These are phyloP conservation scores for Stagonosporopsis tanaceti DNA, from an alignment of 2,329 filamentous ascomycete genomes.

Conservation along the genomic window DNA sequence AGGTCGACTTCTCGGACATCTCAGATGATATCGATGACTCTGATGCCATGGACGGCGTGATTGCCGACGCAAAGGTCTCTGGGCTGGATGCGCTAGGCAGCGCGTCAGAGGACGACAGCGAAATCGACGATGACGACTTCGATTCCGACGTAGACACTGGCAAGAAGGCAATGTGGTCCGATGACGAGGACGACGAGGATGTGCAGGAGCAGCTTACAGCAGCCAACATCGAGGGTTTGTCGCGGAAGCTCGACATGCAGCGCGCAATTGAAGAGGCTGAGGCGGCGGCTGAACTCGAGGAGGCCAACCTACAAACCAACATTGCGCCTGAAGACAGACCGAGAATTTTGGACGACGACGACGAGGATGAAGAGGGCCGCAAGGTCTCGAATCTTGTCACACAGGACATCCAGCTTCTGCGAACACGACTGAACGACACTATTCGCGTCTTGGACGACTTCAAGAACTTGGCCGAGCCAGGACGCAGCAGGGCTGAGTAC, in stretches of 20 bases:
- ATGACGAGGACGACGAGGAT: constrained; percentile 93
- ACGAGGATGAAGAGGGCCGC: constrained; percentile 67
- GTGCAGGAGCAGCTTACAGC: constrained; percentile 90
- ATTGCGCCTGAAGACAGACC: constrained; percentile 77
- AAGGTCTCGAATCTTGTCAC: constrained; percentile 68
- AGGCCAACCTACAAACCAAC: constrained; percentile 90
- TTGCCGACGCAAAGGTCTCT: constrained; percentile 45
- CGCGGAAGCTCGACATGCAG: constrained; percentile 81
- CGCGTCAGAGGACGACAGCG: constrained; percentile 44
- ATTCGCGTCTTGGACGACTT: constrained; percentile 92
- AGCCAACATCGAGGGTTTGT: constrained; percentile 93
- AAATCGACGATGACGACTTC: constrained; percentile 52
- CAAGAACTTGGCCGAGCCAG: constrained; percentile 78
- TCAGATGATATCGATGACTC: constrained; percentile 26
- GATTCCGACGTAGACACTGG: constrained; percentile 64
- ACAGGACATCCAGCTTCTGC: constrained; percentile 87
- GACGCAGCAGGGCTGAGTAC: constrained; percentile 86
- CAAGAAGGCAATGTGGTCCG: constrained; percentile 81
- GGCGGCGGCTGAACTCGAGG: constrained; percentile 84
- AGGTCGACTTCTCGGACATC: constrained; percentile 44
- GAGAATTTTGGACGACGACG: constrained; percentile 68
- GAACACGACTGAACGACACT: constrained; percentile 89
- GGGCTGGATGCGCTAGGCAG: constrained; percentile 52
- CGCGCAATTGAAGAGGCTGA: constrained; percentile 80
- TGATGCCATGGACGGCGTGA: constrained; percentile 54